Conservation (phyloP, 768 basidiomycete species). For the Boletus tylopilopsis region DNA sequence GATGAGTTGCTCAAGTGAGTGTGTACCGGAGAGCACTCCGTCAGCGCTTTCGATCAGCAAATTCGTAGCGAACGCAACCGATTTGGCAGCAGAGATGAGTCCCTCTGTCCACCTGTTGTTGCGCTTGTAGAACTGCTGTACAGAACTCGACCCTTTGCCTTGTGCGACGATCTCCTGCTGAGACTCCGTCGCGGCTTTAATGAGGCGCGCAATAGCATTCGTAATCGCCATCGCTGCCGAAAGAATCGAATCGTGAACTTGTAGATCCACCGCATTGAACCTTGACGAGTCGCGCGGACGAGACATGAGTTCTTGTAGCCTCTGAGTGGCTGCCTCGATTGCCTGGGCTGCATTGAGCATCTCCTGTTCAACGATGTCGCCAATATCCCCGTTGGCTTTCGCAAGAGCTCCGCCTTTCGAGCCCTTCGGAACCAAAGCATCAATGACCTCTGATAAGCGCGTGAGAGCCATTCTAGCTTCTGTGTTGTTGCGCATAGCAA, state of each 20-base stretch:
- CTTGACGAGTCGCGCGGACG: constrained; percentile 85
- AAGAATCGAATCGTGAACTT: constrained; percentile 98
- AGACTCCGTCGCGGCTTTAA: constrained; percentile 94
- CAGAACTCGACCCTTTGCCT: constrained; percentile 88
- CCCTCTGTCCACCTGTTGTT: constrained; percentile 99
- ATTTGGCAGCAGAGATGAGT: constrained; percentile 95
- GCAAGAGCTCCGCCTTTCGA: constrained; percentile 63
- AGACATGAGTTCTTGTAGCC: constrained; percentile 86
- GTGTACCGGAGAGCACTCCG: constrained; percentile 93
- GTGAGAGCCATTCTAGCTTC: constrained; percentile 79
- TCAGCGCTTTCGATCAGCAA: constrained; percentile 97
- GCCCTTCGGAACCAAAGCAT: constrained; percentile 81
- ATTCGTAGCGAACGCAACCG: constrained; percentile 95
- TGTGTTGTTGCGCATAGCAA: constrained; percentile 86
- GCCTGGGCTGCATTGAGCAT: constrained; percentile 92
- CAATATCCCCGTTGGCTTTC: constrained; percentile 87
- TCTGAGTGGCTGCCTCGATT: constrained; percentile 89
- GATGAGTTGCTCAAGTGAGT: constrained; percentile 97
- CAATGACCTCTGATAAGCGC: constrained; percentile 85
- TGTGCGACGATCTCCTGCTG: constrained; percentile 97
- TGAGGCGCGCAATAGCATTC: constrained; percentile 88
- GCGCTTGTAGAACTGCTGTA: constrained; percentile 98
- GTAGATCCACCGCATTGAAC: constrained; percentile 87
- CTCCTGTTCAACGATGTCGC: constrained; percentile 94
- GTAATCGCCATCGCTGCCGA: constrained; percentile 94